Evolutionary conservation across 768 basidiomycete genomes (phyloP), one percentile per base, ranked within the genome.

Genomic region (Pisolithus microcarpus): DNA sequence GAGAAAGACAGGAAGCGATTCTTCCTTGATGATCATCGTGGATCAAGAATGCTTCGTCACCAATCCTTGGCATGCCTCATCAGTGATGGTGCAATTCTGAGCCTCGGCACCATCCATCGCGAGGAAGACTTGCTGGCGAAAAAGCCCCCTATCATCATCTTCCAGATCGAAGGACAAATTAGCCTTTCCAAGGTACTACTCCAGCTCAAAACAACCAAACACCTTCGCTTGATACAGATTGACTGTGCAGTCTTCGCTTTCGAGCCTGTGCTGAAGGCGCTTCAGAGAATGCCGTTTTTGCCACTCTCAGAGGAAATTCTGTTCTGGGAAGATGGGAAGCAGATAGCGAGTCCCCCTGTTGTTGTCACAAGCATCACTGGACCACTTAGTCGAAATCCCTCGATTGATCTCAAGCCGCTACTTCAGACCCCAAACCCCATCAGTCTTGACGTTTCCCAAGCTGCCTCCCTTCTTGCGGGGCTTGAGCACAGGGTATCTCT

Each of bases 191-290:
- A 70, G 42, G 61, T 72, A 1, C 68, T 86, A 8, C 50, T 69
- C 7, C 60, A 58, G 26, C 59, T 83, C 19, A 73, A 73, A 52
- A 49, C 52, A 5, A 66, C 63, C 8, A 56, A 65, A 15, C 49
- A 65, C 5, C 57, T 80, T 26, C 68, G 70, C 23, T 70, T 85
- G 24, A 54, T 85, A 23, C 79, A 79, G 50, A 78, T 84, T 23
- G 75, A 85, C 57, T 78, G 79, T 0, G 79, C 81, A 0, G 62
- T 84, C 5, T 86, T 84, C 57, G 68, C 84, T 0, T 85, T 77
- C 51, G 77, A 82, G 56, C 82, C 82, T 2, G 71, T 85, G 23
- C 70, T 87, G n/a, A 73, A 64, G 40, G 77, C 73, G 1, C 67
- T 87, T 23, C 75, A 85, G 61, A 58, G 69, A 16, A 74, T 70